A percentile compares a stretch with the other conserved stretches of the same genome.
phyloP scores from a whole-genome alignment of 176 grass and related monocot species.

The Juncus inflexus region DNA sequence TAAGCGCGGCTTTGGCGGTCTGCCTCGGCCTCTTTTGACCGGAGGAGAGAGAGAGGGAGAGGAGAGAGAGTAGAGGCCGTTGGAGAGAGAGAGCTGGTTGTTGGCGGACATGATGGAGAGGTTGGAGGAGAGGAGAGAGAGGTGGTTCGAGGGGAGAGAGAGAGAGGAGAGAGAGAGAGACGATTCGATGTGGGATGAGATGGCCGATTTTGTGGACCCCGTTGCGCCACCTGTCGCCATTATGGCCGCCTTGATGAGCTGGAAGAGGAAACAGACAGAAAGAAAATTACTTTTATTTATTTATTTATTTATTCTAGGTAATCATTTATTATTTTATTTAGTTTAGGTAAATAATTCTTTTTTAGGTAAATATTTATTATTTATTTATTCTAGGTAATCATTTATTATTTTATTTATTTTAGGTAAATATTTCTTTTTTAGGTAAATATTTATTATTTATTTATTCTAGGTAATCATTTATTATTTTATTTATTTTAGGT shows the following conservation, averaged over 20 bases:
- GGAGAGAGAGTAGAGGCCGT: slow-evolving; percentile 21
- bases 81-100: slow-evolving; percentile 40
- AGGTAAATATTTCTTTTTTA: too few species aligned
- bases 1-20: slow-evolving; percentile 51
- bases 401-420: too few species aligned
- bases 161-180: slow-evolving; percentile 15
- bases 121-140: slow-evolving; percentile 50
- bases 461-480: too few species aligned
- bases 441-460: too few species aligned
- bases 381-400: too few species aligned
- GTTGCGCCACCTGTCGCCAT: slow-evolving; percentile 43
- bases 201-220: slow-evolving; percentile 59
- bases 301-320: too few species aligned
- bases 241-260: slow-evolving; percentile 72
- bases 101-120: slow-evolving; percentile 56
- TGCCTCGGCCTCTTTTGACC: slow-evolving; percentile 54
- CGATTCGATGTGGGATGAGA: slow-evolving; percentile 53
- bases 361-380: too few species aligned
- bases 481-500: too few species aligned
- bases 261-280: slow-evolving; percentile 15
- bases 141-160: slow-evolving; percentile 47
- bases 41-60: neutral
- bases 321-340: too few species aligned
- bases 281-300: too few species aligned
- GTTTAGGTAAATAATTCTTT: too few species aligned